phyloP scores from a whole-genome alignment of 805 yeast species.

The Wickerhamiella alocasiicola region DNA sequence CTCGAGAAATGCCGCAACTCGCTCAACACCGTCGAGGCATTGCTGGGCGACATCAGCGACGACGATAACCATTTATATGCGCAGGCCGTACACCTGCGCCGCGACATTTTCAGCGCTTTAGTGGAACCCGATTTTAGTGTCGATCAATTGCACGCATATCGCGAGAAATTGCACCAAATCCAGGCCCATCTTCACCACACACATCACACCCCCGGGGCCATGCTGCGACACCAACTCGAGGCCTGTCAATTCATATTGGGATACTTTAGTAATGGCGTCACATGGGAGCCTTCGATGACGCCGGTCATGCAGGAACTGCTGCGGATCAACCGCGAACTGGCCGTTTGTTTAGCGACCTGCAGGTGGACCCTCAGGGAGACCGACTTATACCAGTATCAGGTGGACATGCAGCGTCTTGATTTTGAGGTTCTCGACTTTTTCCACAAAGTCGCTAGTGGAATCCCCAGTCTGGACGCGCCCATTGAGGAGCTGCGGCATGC shows the following conservation, averaged over 20 bases:
- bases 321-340: slow-evolving; percentile 59
- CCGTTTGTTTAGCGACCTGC: slow-evolving; percentile 75
- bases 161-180: slow-evolving; percentile 13
- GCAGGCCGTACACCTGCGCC: slow-evolving; percentile 21
- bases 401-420: slow-evolving; percentile 59
- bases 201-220: slow-evolving; percentile 1
- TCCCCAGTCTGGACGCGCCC: slow-evolving; percentile 1
- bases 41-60: slow-evolving; percentile 13
- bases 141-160: slow-evolving; percentile 8
- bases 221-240: slow-evolving; percentile 13
- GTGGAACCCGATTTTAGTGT: slow-evolving; percentile 11
- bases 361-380: slow-evolving; percentile 98
- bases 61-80: slow-evolving; percentile 15
- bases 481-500: not conserved
- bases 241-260: slow-evolving; percentile 12
- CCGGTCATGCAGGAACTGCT: slow-evolving; percentile 52
- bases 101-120: slow-evolving; percentile 16
- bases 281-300: slow-evolving; percentile 38
- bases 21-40: not conserved
- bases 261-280: slow-evolving; percentile 19
- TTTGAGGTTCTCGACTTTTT: slow-evolving; percentile 8
- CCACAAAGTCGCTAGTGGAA: not conserved
- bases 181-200: slow-evolving; percentile 6
- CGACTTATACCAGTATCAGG: slow-evolving; percentile 76
- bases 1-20: not conserved